These are phyloP conservation scores for Pichia exigua DNA, from an alignment of 805 yeast genomes.

Conservation along the genomic window DNA sequence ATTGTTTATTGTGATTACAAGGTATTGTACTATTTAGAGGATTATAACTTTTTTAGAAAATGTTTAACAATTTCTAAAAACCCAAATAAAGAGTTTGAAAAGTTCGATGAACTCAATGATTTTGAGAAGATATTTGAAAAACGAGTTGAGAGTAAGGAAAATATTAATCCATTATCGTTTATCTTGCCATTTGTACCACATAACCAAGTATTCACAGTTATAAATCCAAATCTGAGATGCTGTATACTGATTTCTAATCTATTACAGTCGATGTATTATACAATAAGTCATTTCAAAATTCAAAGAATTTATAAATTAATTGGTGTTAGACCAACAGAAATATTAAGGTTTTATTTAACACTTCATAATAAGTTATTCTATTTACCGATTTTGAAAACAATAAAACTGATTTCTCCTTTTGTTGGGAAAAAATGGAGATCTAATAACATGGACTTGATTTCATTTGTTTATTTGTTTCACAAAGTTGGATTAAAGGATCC, in stretches of 20 bases:
- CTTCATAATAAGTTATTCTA: conserved; percentile 58
- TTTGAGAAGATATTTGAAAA: conserved; percentile 16
- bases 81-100: conserved; percentile 7
- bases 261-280: conserved; percentile 46
- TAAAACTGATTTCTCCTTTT: conserved; percentile 78
- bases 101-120: conserved; percentile 10
- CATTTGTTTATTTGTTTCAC: conserved; percentile 74
- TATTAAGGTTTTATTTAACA: conserved; percentile 47
- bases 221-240: conserved; percentile 31
- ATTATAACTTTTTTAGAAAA: conserved; percentile 13
- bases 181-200: conserved; percentile 25
- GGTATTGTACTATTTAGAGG: conserved; percentile 19
- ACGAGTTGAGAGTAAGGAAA: conserved; percentile 8
- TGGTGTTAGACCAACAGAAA: conserved; percentile 56
- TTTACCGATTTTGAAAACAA: conserved; percentile 60
- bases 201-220: conserved; percentile 12
- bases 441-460: conserved; percentile 86
- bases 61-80: conserved; percentile 1
- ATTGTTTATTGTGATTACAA: conserved; percentile 28
- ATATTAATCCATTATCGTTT: conserved; percentile 14
- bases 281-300: conserved; percentile 53
- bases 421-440: conserved; percentile 94
- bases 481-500: conserved; percentile 67
- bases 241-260: conserved; percentile 44
- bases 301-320: conserved; percentile 63